Evolutionary conservation across 2,329 filamentous ascomycete genomes (phyloP), one percentile per base, ranked within the genome.

Genomic region (Cladosporium phlei): DNA sequence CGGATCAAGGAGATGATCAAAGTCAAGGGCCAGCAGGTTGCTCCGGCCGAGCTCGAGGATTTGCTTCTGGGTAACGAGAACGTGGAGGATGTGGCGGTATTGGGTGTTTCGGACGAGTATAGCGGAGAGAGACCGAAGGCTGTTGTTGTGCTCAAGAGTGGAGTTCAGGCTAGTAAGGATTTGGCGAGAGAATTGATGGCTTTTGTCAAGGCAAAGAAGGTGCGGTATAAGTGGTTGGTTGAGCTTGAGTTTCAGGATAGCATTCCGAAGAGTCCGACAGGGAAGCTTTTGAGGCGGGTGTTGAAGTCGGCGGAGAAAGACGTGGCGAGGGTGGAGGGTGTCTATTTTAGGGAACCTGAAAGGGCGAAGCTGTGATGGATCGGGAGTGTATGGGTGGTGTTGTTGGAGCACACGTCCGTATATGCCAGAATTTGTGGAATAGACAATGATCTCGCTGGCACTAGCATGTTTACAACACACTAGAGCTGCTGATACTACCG

Each of bases 1-100:
- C 71, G 80, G 0, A 78, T 84, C 59, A 85, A 85, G 65, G 79
- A 82, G 59, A 74, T 82, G 69, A 79, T 82, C 63, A 82, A 83
- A 56, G 78, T 83, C 10, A 83, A 82, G 53, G 80, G 80, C 0
- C 75, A 80, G 20, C 74, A 71, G 2, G 76, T 82, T 10, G 77
- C 78, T 6, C 80, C 80, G 0, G 79, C 79, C 0, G 80, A 83
- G 56, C 67, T 83, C 0, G 80, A 83, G 55, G 78, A 82, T 54
- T 58, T 79, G 4, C 62, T 83, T 10, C 70, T 83, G 0, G 75
- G 78, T 0, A 77, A 83, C 52, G 58, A 65, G 0, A 68, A 67
- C 10, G 74, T 84, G 0, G 75, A 76, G 30, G 80, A 83, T 55
- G 72, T 69, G 1, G 80, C 79, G 0, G 76, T 81, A 0, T 62